phyloP scores from a whole-genome alignment of 371 early-diverging fungal species.

The Catenaria anguillulae region DNA sequence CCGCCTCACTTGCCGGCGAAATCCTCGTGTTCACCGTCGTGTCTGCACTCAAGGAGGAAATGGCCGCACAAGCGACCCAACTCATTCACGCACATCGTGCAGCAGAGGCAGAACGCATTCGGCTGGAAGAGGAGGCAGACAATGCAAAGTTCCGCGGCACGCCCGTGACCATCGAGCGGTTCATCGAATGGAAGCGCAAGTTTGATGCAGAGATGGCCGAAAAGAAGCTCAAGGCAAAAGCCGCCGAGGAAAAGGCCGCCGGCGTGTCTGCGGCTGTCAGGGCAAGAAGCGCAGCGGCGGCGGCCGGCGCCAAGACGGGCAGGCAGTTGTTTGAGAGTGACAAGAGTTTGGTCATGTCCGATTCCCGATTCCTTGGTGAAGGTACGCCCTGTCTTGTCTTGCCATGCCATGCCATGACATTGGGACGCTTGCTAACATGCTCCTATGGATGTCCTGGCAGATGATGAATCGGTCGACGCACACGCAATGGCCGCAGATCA shows the following conservation, averaged over 20 bases:
- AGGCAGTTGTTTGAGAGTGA: conserved; percentile 85
- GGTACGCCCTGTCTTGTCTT: no score
- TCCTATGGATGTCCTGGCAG: no score
- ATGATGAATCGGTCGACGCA: conserved; percentile 3
- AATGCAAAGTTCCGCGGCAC: conserved; percentile 67
- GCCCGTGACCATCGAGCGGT: conserved; percentile 59
- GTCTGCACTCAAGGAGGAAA: conserved; percentile 52
- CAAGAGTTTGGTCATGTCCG: conserved; percentile 62
- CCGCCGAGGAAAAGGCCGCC: conserved; percentile 4
- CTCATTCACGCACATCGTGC: conserved; percentile 34
- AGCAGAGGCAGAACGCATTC: conserved; percentile 38
- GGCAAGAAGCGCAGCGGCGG: neutral
- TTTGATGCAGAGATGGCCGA: conserved; percentile 59
- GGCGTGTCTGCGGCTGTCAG: conserved; percentile 13
- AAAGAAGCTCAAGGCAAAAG: conserved; percentile 30
- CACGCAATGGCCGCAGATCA: neutral
- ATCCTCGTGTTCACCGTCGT: conserved; percentile 81
- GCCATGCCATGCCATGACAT: no score
- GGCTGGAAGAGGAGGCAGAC: conserved; percentile 63
- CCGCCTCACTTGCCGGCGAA: conserved; percentile 73
- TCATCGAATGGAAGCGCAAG: conserved; percentile 57
- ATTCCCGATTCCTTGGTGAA: conserved; percentile 65
- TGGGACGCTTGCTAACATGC: no score
- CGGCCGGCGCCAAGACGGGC: conserved; percentile 43
- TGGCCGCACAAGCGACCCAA: conserved; percentile 43